These are phyloP conservation scores for Rhodotorula toruloides DNA, from an alignment of 768 basidiomycete genomes.

Conservation along the genomic window DNA sequence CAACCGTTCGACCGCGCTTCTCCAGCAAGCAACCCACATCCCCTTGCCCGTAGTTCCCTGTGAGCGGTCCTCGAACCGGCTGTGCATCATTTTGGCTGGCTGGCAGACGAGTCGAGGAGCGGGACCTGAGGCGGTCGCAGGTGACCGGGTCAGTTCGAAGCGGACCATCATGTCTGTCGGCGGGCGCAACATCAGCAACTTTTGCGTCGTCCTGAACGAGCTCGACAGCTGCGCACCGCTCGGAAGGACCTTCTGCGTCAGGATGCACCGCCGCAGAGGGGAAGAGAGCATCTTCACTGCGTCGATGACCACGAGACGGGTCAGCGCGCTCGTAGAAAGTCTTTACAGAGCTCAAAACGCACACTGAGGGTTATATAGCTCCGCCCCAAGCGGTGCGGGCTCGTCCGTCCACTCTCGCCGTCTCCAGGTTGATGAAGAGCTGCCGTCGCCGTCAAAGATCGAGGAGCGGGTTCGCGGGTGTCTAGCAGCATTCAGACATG, in stretches of 20 bases:
- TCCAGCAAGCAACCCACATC: background rate
- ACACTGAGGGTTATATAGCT: too few species aligned
- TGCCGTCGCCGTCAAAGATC: too few species aligned
- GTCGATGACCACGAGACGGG: too few species aligned
- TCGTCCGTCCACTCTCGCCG: too few species aligned
- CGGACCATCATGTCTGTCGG: background rate
- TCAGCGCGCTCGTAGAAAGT: too few species aligned
- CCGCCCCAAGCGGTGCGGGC: too few species aligned
- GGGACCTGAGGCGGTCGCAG: background rate
- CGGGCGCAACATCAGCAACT: background rate
- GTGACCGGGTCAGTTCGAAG: background rate
- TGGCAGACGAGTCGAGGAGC: background rate
- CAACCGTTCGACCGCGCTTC: background rate
- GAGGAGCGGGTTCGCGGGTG: too few species aligned
- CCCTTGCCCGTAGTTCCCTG: background rate
- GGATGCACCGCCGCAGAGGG: background rate
- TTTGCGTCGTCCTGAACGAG: background rate
- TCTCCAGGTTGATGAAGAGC: too few species aligned
- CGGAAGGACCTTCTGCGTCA: background rate
- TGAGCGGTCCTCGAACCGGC: background rate
- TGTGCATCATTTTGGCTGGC: too few species aligned
- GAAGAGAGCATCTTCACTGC: background rate
- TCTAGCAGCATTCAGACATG: too few species aligned
- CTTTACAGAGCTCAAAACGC: too few species aligned
- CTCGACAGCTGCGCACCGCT: background rate